Percentiles rank a stretch among this genome's conserved stretches.
Conservation (phyloP, 2,329 filamentous ascomycete genomes). For the Cadophora sp. region DNA sequence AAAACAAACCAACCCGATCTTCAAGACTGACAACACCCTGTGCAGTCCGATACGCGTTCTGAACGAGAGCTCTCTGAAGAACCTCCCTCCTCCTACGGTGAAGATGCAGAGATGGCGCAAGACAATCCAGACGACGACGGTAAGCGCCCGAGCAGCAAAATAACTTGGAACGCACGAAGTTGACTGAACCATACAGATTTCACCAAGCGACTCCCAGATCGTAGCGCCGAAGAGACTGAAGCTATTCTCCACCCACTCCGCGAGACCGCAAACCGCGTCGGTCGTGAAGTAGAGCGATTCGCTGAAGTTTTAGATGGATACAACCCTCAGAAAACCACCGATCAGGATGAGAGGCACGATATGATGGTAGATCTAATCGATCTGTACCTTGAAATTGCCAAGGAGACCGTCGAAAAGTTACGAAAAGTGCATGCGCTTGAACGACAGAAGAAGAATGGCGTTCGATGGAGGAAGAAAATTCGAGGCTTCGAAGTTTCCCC, state of each 20-base stretch:
- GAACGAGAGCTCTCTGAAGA: slow-evolving; percentile 43
- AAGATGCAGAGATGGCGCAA: slow-evolving; percentile 47
- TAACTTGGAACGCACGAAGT: slow-evolving; percentile 1
- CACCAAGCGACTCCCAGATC: slow-evolving; percentile 38
- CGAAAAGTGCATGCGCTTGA: slow-evolving; percentile 48
- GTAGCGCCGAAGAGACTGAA: slow-evolving; percentile 49
- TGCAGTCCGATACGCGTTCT: slow-evolving; percentile 37
- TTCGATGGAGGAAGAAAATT: slow-evolving; percentile 46
- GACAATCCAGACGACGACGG: slow-evolving; percentile 37
- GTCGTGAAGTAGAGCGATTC: slow-evolving; percentile 86
- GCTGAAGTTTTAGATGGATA: slow-evolving; percentile 83
- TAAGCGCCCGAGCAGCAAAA: background rate
- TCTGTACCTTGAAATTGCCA: slow-evolving; percentile 65
- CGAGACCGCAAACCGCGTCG: slow-evolving; percentile 71
- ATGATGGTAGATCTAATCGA: slow-evolving; percentile 73
- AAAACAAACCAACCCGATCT: background rate
- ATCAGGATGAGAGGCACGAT: slow-evolving; percentile 61
- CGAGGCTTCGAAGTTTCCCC: slow-evolving; percentile 40
- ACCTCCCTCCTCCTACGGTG: slow-evolving; percentile 42
- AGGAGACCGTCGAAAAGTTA: slow-evolving; percentile 52
- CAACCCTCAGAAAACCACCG: slow-evolving; percentile 57
- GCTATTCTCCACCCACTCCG: slow-evolving; percentile 64
- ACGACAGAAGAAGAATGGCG: slow-evolving; percentile 39
- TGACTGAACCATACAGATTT: slow-evolving; percentile 29
- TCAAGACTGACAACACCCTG: background rate